Conservation (phyloP, 768 basidiomycete genomes). For the Leccinum sublutescens region DNA sequence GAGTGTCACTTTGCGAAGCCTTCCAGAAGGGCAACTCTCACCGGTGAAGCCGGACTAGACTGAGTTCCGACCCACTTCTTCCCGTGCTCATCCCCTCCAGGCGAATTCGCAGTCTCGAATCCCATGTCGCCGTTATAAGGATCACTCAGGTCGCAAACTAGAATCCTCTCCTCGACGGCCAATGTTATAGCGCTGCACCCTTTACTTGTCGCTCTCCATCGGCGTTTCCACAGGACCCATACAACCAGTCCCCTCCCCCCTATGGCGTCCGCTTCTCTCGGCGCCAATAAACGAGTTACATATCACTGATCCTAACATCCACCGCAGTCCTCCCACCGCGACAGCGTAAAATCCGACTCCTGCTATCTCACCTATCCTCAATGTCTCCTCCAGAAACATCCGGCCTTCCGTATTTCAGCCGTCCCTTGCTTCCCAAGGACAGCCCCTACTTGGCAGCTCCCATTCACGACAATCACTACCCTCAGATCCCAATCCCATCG, state of each 20-base stretch:
- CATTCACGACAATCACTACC: too few species aligned
- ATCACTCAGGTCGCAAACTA: constrained; percentile 73
- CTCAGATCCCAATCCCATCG: too few species aligned
- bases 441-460: too few species aligned
- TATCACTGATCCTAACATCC: too few species aligned
- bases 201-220: constrained; percentile 63
- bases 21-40: constrained; percentile 77
- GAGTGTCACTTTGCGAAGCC: constrained; percentile 97
- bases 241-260: constrained; percentile 65
- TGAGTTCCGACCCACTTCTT: constrained; percentile 39
- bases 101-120: constrained; percentile 86
- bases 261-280: too few species aligned
- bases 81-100: constrained; percentile 40
- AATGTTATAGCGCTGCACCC: constrained; percentile 56
- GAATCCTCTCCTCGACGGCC: constrained; percentile 70
- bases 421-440: too few species aligned
- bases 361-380: too few species aligned
- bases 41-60: constrained; percentile 77
- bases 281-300: too few species aligned
- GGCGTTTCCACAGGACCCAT: constrained; percentile 44
- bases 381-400: too few species aligned
- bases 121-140: constrained; percentile 81
- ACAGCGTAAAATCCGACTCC: too few species aligned
- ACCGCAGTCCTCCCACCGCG: too few species aligned
- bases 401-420: too few species aligned